Base-by-base conservation (phyloP, 495 filamentous ascomycete species). In the Penicillium chermesinum region DNA sequence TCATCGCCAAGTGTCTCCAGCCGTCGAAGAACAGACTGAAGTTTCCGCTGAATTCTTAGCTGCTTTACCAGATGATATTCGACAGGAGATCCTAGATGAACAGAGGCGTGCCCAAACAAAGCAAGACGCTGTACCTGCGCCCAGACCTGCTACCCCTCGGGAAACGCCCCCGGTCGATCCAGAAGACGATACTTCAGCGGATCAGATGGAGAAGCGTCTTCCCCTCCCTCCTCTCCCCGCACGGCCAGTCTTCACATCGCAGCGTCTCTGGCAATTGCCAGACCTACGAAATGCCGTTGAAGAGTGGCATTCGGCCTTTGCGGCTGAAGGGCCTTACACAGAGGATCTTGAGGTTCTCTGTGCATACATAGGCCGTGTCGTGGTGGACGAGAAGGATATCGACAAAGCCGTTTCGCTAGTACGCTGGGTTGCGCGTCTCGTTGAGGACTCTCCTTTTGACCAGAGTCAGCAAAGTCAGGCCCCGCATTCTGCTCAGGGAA, bases 51-150 rank as follows among this genome's bases (percentile, higher is more conserved):
- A 81, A 5, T 90, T 93, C 65, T 81, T 96, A 25, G 80, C 84
- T 10, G 89, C 88, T 16, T 70, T 96, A 0, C 90, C 90, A 0
- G 83, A 86, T 45, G 87, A 95, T 42, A 77, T 96, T 40, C 81
- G 88, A 27, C 65, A 64, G 16, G 90, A 96, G 69, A 75, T 96
- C 12, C 62, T 95, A 7, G 81, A 76, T 5, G 83, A 95, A 55
- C 82, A 88, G 48, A 73, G 75, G 9, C 80, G 81, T 13, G 66
- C 74, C 0, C 79, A 75, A 8, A 69, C 82, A 9, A 60, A 74
- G 17, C 73, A 74, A 32, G 67, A 62, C 4, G 54, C 70, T 13
- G 69, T 61, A 19, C 54, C 75, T 21, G 54, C 32, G 4, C 18
- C 44, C 8, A 3, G 30, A 1, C 19, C 34, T 30, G 7, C n/a